phyloP scores from a whole-genome alignment of 78 protist genomes.

The Cavenderia fasciculata region DNA sequence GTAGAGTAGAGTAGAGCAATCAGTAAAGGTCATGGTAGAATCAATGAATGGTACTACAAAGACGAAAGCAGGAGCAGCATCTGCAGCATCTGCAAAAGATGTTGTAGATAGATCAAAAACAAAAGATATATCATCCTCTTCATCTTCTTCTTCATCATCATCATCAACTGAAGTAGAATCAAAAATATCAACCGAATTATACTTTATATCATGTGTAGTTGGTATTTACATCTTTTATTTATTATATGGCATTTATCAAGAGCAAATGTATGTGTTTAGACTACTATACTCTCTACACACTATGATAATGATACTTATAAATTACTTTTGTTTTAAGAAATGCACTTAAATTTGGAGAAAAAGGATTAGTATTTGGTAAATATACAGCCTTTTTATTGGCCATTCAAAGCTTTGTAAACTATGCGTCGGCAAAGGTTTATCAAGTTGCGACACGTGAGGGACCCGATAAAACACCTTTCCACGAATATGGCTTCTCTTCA shows the following conservation, averaged over 20 bases:
- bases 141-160: constrained; percentile 7
- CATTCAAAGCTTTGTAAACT: constrained; percentile 30
- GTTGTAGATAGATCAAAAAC: too few relatives aligned
- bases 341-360: neutral
- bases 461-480: constrained; percentile 36
- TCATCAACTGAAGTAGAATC: neutral
- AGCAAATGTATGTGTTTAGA: constrained; percentile 24
- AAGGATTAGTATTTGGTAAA: constrained; percentile 9
- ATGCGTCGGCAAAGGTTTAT: constrained; percentile 23
- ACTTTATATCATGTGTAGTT: constrained; percentile 43
- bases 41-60: too few relatives aligned
- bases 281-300: neutral
- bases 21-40: too few relatives aligned
- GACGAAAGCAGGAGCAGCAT: too few relatives aligned
- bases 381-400: constrained; percentile 60
- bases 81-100: too few relatives aligned
- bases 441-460: neutral
- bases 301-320: neutral
- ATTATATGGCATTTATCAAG: constrained; percentile 47
- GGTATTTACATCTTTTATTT: constrained; percentile 70
- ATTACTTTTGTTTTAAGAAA: neutral
- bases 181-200: constrained; percentile 1
- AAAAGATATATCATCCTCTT: constrained; percentile 13
- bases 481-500: constrained; percentile 30
- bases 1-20: too few relatives aligned